Percentiles rank a stretch among this genome's conserved stretches.
Evolutionary conservation across 2,329 filamentous ascomycete genomes (phyloP).

Genomic region (Colletotrichum eremochloae): DNA sequence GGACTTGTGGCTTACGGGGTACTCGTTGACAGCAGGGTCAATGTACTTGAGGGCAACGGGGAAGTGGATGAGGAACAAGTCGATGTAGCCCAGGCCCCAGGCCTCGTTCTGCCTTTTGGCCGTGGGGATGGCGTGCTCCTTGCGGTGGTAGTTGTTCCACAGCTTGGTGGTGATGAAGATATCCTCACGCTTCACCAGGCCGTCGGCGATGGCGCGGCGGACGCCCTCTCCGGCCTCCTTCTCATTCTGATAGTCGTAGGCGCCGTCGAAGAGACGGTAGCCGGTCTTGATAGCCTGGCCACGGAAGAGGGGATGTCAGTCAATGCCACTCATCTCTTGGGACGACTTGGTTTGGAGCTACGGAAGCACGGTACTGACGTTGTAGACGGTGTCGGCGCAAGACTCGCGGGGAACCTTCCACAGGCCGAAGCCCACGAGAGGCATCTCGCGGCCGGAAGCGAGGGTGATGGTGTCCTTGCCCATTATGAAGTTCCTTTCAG

Average conservation of each 20-base stretch:
- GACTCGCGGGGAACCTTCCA: conserved; percentile 73
- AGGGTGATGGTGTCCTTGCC: conserved; percentile 58
- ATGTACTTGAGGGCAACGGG: conserved; percentile 61
- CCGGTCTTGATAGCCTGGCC: conserved; percentile 63
- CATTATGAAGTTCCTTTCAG: conserved; percentile 27
- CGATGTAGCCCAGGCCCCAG: conserved; percentile 75
- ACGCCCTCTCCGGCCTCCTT: conserved; percentile 75
- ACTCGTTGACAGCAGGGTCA: conserved; percentile 55
- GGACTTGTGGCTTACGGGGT: conserved; percentile 48
- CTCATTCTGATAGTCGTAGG: conserved; percentile 74
- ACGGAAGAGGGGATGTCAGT: not conserved
- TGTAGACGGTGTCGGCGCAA: conserved; percentile 73
- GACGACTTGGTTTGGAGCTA: too few species aligned
- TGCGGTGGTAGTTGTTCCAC: conserved; percentile 83
- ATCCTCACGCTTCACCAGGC: conserved; percentile 78
- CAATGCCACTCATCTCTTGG: not conserved
- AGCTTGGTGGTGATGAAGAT: conserved; percentile 89
- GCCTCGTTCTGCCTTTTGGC: conserved; percentile 72
- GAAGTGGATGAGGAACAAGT: conserved; percentile 79
- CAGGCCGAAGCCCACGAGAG: conserved; percentile 73
- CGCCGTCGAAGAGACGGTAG: conserved; percentile 66
- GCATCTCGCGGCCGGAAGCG: conserved; percentile 64
- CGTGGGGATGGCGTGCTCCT: conserved; percentile 72
- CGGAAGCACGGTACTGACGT: conserved; percentile 41
- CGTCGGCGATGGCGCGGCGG: conserved; percentile 66